phyloP scores from a whole-genome alignment of 257 asterid genomes.

The Lycium barbarum region DNA sequence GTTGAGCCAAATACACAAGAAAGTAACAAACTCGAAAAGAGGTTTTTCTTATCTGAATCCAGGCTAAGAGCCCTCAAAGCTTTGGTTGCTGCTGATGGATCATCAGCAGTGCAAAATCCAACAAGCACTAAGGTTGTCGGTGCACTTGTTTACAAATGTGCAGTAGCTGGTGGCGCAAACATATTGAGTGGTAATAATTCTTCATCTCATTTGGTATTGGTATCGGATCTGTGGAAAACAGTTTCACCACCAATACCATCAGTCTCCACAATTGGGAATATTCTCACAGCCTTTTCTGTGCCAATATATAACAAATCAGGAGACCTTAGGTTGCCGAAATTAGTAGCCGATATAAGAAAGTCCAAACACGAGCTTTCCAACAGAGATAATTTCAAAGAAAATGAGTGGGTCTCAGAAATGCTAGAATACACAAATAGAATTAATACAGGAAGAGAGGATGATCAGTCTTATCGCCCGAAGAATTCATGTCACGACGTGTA shows the following conservation, averaged over 20 bases:
- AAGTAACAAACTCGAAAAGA: not conserved
- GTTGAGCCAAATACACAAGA: not conserved
- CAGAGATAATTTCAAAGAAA: not conserved
- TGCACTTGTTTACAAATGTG: slow-evolving; percentile 24
- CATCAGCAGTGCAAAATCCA: slow-evolving; percentile 20
- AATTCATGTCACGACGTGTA: too few relatives aligned
- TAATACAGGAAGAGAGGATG: not conserved
- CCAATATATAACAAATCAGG: not conserved
- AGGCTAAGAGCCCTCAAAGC: not conserved
- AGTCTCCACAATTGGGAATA: not conserved
- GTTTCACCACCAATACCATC: not conserved
- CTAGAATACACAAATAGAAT: not conserved
- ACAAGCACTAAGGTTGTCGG: not conserved
- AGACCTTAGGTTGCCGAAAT: too few relatives aligned
- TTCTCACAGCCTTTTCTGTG: not conserved
- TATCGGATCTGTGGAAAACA: not conserved
- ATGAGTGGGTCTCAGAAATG: not conserved
- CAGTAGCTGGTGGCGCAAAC: not conserved
- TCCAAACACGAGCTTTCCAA: too few relatives aligned
- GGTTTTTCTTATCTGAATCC: slow-evolving; percentile 6
- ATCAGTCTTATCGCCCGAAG: not conserved
- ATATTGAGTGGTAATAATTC: not conserved
- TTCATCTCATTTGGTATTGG: not conserved
- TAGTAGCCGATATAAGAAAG: too few relatives aligned
- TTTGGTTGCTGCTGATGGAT: not conserved